phyloP scores from a whole-genome alignment of 768 basidiomycete species.

The Boletus subparvulus region DNA sequence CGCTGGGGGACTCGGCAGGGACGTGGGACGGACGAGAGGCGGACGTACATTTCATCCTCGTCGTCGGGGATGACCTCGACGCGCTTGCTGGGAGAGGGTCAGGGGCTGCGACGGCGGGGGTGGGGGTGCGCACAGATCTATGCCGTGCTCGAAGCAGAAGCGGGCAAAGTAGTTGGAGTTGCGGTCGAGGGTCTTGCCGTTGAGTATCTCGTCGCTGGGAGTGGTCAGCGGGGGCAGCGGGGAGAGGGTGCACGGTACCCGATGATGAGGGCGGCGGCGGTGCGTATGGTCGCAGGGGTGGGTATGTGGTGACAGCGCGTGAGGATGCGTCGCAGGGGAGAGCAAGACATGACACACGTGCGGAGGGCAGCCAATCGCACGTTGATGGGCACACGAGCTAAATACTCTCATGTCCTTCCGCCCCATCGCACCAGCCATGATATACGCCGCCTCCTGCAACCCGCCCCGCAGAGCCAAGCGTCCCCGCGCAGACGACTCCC shows the following conservation, averaged over 20 bases:
- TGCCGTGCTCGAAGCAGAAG: slow-evolving; percentile 85
- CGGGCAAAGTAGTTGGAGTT: slow-evolving; percentile 87
- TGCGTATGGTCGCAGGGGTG: slow-evolving; percentile 46
- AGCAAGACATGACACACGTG: slow-evolving; percentile 20
- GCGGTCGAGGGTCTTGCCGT: slow-evolving; percentile 83
- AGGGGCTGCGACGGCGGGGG: background rate
- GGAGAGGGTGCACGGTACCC: slow-evolving; percentile 44
- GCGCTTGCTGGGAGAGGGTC: slow-evolving; percentile 54
- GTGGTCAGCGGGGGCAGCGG: background rate
- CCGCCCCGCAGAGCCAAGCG: slow-evolving; percentile 42
- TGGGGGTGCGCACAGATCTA: slow-evolving; percentile 57
- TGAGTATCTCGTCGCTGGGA: slow-evolving; percentile 83
- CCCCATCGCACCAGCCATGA: slow-evolving; percentile 25
- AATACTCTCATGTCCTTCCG: slow-evolving; percentile 16
- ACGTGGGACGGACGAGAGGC: background rate
- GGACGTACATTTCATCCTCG: slow-evolving; percentile 72
- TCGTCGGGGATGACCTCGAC: slow-evolving; percentile 92
- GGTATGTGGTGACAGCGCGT: too few relatives aligned
- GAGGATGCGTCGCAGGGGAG: background rate
- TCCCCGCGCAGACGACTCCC: slow-evolving; percentile 20
- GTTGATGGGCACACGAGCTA: too few relatives aligned
- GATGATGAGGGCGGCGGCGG: slow-evolving; percentile 74
- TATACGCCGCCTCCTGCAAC: slow-evolving; percentile 42
- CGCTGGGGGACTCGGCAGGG: slow-evolving; percentile 40
- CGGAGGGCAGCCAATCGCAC: background rate